Base-by-base conservation (phyloP, 2,329 filamentous ascomycete species). In the Aspergillus proliferans region DNA sequence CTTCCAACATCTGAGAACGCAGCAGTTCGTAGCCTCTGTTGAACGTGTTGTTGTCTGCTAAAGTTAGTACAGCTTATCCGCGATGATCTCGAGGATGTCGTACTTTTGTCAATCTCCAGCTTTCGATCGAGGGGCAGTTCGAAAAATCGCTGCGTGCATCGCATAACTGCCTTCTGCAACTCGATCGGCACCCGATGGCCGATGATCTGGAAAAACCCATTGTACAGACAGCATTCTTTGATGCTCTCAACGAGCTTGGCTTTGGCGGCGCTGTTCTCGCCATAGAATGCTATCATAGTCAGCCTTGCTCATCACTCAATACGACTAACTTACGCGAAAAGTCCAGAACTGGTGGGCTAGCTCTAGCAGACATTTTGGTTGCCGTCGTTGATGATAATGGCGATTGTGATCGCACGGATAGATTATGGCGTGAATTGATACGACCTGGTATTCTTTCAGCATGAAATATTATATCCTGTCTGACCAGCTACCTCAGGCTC, bases 161-260 rank as follows among this genome's bases (percentile, higher is more conserved):
- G 33, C 60, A 76, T 66, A 9, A 73, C 65, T 6, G 58, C 57
- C 2, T 65, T 55, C 46, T 74, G 71, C 2, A 75, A 52, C 2
- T 66, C 59, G 6, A 64, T 40, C 1, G 72, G 66, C 5, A 75
- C 64, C 1, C 63, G 58, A 46, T 75, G 71, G 24, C 68, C 68
- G 2, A 64, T 68, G 51, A 75, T 72, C 48, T 75, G 72, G 57
- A 75, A 76, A 58, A 76, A 76, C 18, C 73, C 73, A 41, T 63
- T 62, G 43, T 61, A 59, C 8, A 56, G 56, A 28, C 62, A 64
- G 14, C 55, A 61, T 14, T 59, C 52, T n/a, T 60, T 58, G 9
- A 63, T 49, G 3, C 59, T 48, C 1, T 60, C 47, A 6, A 68
- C 60, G 12, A 68, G 49, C 12, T 60, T 49, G 3, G 55, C 52